Conservation (phyloP, 768 basidiomycete genomes). For the Naganishia randhawae region DNA sequence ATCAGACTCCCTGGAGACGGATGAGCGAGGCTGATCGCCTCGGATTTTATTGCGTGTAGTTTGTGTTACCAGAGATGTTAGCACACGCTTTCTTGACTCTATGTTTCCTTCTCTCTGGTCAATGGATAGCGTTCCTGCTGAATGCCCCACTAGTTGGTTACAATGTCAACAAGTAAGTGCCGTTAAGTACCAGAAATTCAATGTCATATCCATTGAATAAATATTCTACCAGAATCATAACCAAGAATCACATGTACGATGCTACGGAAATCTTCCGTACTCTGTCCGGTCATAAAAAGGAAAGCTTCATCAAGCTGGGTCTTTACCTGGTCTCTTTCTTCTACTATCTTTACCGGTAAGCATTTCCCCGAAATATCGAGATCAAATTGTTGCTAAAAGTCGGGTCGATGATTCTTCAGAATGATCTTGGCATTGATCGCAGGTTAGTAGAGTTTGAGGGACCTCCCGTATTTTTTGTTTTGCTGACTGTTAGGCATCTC, state of each 20-base stretch:
- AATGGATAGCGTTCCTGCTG: constrained; percentile 88
- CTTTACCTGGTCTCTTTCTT: constrained; percentile 56
- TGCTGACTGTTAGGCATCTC: neutral
- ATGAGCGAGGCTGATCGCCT: neutral
- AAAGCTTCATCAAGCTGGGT: constrained; percentile 89
- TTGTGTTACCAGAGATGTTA: constrained; percentile 92
- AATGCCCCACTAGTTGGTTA: constrained; percentile 82
- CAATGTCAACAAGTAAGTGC: constrained; percentile 87
- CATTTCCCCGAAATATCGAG: neutral
- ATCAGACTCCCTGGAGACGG: constrained; percentile 4
- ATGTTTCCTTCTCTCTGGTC: constrained; percentile 88
- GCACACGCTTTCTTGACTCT: constrained; percentile 87
- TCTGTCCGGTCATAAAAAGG: constrained; percentile 87
- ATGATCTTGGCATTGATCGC: constrained; percentile 33
- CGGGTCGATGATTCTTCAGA: neutral
- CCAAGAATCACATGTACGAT: constrained; percentile 96
- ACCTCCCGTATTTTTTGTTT: neutral
- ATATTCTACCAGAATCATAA: constrained; percentile 64
- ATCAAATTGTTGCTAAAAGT: neutral
- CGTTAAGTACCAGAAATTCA: neutral
- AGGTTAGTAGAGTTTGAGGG: constrained; percentile 18
- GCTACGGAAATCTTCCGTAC: constrained; percentile 99
- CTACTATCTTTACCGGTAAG: constrained; percentile 67
- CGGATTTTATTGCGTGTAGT: constrained; percentile 57
- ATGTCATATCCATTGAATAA: neutral